These are phyloP conservation scores for Globomyces pollinis-pini DNA, from an alignment of 192 early-diverging fungal genomes.

Conservation along the genomic window DNA sequence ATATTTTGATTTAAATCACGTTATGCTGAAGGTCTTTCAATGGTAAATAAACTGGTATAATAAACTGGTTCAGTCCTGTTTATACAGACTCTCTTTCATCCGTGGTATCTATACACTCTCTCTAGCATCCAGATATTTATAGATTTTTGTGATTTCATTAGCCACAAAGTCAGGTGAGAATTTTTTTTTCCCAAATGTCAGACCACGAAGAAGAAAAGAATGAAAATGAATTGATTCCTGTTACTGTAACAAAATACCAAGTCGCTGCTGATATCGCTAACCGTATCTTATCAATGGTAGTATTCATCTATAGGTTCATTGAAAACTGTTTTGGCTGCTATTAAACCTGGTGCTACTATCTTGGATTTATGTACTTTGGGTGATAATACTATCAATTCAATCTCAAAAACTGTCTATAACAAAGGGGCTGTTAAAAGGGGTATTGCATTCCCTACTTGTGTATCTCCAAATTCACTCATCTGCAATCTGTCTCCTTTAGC, in stretches of 20 bases:
- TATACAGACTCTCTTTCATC: no score
- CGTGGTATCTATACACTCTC: no score
- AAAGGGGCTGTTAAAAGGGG: constrained; percentile 63
- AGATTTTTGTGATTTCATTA: no score
- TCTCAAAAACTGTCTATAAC: constrained; percentile 71
- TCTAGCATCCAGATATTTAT: no score
- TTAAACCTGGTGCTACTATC: constrained; percentile 73
- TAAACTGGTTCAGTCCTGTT: no score
- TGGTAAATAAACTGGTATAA: no score
- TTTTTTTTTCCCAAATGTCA: constrained; percentile 11
- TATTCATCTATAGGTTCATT: constrained; percentile 51
- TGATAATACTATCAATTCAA: constrained; percentile 74
- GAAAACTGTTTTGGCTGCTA: constrained; percentile 56
- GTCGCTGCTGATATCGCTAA: constrained; percentile 43
- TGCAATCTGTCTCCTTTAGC: constrained; percentile 85
- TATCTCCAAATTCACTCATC: constrained; percentile 77
- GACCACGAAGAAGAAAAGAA: constrained; percentile 19
- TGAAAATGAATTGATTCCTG: constrained; percentile 34
- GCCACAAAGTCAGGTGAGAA: no score
- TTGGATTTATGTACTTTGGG: constrained; percentile 83
- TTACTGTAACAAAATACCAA: constrained; percentile 46
- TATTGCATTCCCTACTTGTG: constrained; percentile 85
- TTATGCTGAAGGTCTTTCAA: no score
- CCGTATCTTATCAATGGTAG: constrained; percentile 19
- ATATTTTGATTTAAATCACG: no score